Conservation (phyloP, 2,329 filamentous ascomycete genomes). For the Verticillium isaacii region DNA sequence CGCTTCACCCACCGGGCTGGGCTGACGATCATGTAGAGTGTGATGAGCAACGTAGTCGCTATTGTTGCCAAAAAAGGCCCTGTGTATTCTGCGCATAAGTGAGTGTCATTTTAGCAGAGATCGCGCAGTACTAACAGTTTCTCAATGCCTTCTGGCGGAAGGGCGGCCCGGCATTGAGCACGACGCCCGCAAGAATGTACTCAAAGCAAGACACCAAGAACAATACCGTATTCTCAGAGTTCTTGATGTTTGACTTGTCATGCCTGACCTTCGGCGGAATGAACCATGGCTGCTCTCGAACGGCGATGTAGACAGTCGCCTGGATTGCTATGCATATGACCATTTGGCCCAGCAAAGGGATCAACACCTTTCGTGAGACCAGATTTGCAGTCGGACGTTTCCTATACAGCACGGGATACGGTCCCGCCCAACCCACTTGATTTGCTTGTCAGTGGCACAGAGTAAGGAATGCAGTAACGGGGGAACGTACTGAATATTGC, state of each 20-base stretch:
- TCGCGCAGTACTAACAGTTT: constrained; percentile 59
- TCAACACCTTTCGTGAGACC: constrained; percentile 87
- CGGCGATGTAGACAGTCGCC: constrained; percentile 65
- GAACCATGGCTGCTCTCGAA: constrained; percentile 81
- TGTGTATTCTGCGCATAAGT: constrained; percentile 27
- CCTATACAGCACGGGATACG: constrained; percentile 68
- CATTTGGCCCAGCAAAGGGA: constrained; percentile 86
- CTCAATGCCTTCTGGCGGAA: constrained; percentile 76
- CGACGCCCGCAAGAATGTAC: constrained; percentile 85
- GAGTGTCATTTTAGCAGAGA: background rate
- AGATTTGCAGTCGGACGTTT: constrained; percentile 91
- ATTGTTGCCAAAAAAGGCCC: constrained; percentile 84
- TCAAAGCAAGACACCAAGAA: constrained; percentile 92
- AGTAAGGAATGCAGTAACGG: background rate
- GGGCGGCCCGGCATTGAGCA: constrained; percentile 85
- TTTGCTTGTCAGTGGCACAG: background rate
- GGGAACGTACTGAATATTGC: constrained; percentile 78
- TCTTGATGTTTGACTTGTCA: constrained; percentile 79
- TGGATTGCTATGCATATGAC: constrained; percentile 74
- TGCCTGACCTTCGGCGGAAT: constrained; percentile 72
- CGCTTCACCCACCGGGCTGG: constrained; percentile 64
- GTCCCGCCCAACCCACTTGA: constrained; percentile 87
- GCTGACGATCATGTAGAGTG: constrained; percentile 74
- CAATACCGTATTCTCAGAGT: constrained; percentile 88
- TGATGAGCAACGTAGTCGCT: constrained; percentile 59